Conservation (phyloP, 2,329 filamentous ascomycete species). For the Curvularia eragrostidis region DNA sequence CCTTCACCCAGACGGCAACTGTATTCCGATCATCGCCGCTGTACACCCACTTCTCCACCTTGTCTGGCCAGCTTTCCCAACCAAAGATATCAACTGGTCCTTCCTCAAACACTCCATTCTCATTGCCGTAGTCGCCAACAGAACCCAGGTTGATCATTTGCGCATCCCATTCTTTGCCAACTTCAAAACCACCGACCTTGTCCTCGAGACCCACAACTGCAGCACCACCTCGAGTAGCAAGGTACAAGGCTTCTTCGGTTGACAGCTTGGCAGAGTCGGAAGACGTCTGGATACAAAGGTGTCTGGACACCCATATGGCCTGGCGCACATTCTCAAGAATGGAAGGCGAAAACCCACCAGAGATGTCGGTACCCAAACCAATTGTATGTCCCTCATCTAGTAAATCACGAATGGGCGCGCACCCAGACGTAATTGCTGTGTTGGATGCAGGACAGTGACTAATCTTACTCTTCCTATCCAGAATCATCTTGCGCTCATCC, state of each 20-base stretch:
- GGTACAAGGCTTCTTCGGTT: slow-evolving; percentile 85
- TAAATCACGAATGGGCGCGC: slow-evolving; percentile 75
- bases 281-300: slow-evolving; percentile 64
- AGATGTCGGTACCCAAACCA: slow-evolving; percentile 89
- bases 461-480: slow-evolving; percentile 67
- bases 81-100: slow-evolving; percentile 88
- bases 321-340: slow-evolving; percentile 85
- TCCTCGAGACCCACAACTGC: slow-evolving; percentile 75
- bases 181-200: slow-evolving; percentile 79
- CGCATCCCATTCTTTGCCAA: slow-evolving; percentile 89
- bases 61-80: slow-evolving; percentile 87
- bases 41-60: slow-evolving; percentile 92
- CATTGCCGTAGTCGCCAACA: slow-evolving; percentile 41
- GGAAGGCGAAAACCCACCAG: slow-evolving; percentile 82
- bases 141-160: slow-evolving; percentile 74
- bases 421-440: slow-evolving; percentile 78
- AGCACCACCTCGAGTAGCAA: slow-evolving; percentile 89
- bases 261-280: slow-evolving; percentile 66
- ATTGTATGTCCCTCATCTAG: slow-evolving; percentile 77
- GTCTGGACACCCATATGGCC: slow-evolving; percentile 77
- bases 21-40: slow-evolving; percentile 93
- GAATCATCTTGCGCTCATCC: slow-evolving; percentile 71
- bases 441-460: slow-evolving; percentile 91
- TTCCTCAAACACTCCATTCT: slow-evolving; percentile 54
- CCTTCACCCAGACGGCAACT: slow-evolving; percentile 85